Base-by-base conservation (phyloP, 2,329 filamentous ascomycete species). In the Monilinia fructicola region DNA sequence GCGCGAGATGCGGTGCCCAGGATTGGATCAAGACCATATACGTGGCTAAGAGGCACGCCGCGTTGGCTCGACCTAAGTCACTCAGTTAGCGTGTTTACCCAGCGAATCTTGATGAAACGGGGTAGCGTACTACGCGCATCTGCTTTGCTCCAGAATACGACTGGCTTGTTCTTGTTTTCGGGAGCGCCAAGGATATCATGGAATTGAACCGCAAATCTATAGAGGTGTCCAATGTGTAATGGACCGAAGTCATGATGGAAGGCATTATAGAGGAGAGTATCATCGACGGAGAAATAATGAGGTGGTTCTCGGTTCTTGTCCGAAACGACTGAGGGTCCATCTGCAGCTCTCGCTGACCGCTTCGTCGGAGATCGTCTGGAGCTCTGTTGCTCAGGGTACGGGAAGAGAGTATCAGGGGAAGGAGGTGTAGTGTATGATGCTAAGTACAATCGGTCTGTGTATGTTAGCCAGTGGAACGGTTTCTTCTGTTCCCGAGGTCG, bases 11-110 rank as follows among this genome's bases (percentile, higher is more conserved):
- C 63, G 95, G 95, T 56, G 95, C 92, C 95, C 95, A 99, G 53
- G 91, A 92, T 80, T 99, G 95, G 73, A 99, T 97, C 71, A 99
- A 81, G 54, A 99, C 93, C 93, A 99, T 98, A 81, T 99, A 99
- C 81, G 93, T 97, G 65, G 95, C 94, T 55, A 99, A 86, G 75
- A 99, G 85, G 77, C 93, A 97, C 38, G 95, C 93, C 58, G 95
- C 93, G 79, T 99, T 99, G 71, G 91, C 91, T 77, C 95, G 90
- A 78, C 90, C 90, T 93, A 64, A n/a, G 44, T 48, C 48, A 61
- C 44, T 70, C 74, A 70, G 76, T 79, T 69, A 71, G 68, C 38
- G 67, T 35, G 31, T 35, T 50, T 40, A 9, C 44, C 54, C 54
- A 42, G 54, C 46, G 50, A 35, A 42, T 11, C 35, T 44, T n/a